phyloP scores from a whole-genome alignment of 202 grass and related monocot species.

The Panicum hallii region DNA sequence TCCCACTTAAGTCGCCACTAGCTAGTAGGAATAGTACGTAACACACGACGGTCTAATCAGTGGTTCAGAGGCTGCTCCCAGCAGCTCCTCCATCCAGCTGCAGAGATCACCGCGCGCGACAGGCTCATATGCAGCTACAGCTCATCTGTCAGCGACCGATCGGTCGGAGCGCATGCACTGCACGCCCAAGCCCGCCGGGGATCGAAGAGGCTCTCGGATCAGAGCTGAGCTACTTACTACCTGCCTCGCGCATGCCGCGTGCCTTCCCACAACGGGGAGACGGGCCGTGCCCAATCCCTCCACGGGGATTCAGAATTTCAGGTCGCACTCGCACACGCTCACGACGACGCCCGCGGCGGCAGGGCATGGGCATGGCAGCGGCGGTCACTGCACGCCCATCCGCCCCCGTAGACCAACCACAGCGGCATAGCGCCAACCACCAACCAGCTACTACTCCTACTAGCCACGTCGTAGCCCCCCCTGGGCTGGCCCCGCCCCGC shows the following conservation, averaged over 20 bases:
- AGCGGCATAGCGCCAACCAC: constrained; percentile 22
- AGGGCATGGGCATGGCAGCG: background rate
- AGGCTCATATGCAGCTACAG: constrained; percentile 44
- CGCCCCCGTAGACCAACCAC: background rate
- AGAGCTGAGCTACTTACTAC: background rate
- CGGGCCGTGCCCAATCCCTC: background rate
- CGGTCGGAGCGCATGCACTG: background rate
- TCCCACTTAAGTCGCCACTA: constrained; percentile 6
- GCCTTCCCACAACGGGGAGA: background rate
- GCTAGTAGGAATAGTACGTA: background rate
- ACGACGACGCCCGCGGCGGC: too few species aligned
- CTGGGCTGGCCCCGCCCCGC: background rate
- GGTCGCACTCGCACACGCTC: background rate
- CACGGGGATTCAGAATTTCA: background rate
- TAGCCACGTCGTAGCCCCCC: background rate
- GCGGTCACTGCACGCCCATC: background rate
- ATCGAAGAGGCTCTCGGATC: background rate
- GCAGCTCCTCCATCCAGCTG: background rate
- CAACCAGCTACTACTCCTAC: background rate
- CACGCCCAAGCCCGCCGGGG: background rate
- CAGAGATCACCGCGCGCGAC: constrained; percentile 40
- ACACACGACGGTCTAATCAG: background rate
- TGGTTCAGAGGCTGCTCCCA: background rate
- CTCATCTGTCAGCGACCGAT: constrained; percentile 22
- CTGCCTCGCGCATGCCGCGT: background rate